Evolutionary conservation across 805 yeast genomes (phyloP), one percentile per base, ranked within the genome.

Genomic region (Tetrapisispora phaffii): DNA sequence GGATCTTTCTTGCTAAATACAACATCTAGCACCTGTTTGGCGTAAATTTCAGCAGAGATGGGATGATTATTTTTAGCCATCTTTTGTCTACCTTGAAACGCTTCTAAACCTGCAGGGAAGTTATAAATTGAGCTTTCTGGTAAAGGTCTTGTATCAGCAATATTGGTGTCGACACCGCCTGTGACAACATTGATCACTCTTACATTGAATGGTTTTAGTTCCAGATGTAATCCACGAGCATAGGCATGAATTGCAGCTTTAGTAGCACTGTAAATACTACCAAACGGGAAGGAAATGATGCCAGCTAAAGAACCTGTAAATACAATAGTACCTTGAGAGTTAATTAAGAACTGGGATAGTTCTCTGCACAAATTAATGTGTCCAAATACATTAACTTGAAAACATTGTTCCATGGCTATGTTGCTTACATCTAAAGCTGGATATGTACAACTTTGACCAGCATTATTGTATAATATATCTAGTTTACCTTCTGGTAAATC

Each of bases 171-270:
- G 26, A 85, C 93, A 32, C 85, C 90, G 26, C 94, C 94, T 8
- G 93, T 84, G 34, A 82, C 63, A 12, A 80, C 70, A 53, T 81
- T 80, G 48, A 82, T 68, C 0, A 85, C 90, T 41, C 77, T 70
- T 5, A 85, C 90, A 15, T 74, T 83, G 54, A 82, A 80, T 3
- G 86, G 83, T 57, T 76, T 75, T 73, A 85, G 59, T 61, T 85
- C 95, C 22, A 79, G 57, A 43, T 80, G 74, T 45, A 85, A 64
- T 2, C 72, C 73, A 34, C 76, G 73, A 0, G 86, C 83, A 56
- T 79, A 85, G 52, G 76, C 80, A 51, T 82, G 86, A 46, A 85
- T 77, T 0, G 90, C 89, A 6, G 89, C 86, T 55, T 85, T 85
- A 1, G 82, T 60, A 1, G 89, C 72, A 28, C 80, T 73, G 57